Percentiles rank a stretch among this genome's conserved stretches.
Conservation (phyloP, 2,329 filamentous ascomycete genomes). For the Colletotrichum eremochloae region DNA sequence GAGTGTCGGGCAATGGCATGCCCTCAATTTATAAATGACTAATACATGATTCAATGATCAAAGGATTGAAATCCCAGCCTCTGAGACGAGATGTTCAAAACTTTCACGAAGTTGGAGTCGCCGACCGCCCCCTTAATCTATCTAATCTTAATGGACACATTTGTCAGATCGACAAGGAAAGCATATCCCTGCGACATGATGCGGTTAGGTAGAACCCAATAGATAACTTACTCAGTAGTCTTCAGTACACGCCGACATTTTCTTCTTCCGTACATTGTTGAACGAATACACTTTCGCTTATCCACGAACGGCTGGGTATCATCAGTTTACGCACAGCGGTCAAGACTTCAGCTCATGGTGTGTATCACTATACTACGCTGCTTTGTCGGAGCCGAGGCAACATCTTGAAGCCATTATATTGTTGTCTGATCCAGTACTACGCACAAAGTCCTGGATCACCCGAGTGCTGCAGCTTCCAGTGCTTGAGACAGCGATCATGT, state of each 20-base stretch:
- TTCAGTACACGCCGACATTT: neutral
- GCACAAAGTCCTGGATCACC: neutral
- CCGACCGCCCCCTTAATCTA: neutral
- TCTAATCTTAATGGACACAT: neutral
- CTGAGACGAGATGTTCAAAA: neutral
- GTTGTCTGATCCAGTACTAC: neutral
- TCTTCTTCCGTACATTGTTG: too few relatives aligned
- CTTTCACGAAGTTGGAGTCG: neutral
- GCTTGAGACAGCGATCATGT: constrained; percentile 45
- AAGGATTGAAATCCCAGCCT: neutral
- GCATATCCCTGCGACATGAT: neutral
- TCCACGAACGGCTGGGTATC: neutral
- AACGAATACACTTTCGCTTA: neutral
- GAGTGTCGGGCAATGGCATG: neutral
- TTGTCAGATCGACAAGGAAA: neutral
- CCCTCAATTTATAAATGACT: neutral
- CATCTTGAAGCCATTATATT: neutral
- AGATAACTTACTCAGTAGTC: neutral
- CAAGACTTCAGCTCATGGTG: neutral
- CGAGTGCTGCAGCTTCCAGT: neutral
- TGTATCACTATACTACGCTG: neutral
- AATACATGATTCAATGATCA: neutral
- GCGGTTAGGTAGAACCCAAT: too few relatives aligned
- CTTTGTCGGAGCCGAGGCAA: neutral
- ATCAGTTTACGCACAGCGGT: neutral